Conservation (phyloP, 345 rosid genomes). For the Ceriops tagal region DNA sequence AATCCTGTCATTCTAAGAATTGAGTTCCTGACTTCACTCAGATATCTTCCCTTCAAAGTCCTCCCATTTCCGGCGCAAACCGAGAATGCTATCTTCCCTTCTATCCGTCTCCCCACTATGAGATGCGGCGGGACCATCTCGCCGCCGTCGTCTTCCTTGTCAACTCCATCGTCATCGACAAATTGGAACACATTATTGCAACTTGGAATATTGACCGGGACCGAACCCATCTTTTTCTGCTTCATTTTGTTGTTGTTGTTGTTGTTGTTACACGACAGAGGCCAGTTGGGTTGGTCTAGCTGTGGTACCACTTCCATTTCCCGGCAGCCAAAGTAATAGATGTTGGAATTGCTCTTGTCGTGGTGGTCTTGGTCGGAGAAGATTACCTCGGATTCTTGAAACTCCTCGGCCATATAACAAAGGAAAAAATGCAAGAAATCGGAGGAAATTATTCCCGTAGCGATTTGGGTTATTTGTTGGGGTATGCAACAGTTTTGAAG, state of each 20-base stretch:
- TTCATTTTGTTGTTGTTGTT: conserved; percentile 19
- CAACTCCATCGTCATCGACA: conserved; percentile 13
- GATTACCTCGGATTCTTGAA: conserved; percentile 50
- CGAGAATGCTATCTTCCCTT: conserved; percentile 70
- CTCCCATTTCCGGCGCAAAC: conserved; percentile 77
- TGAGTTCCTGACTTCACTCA: conserved; percentile 72
- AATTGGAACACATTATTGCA: too few species aligned
- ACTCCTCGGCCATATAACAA: conserved; percentile 47
- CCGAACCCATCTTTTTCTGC: conserved; percentile 14
- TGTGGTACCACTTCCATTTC: background rate
- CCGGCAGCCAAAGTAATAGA: background rate
- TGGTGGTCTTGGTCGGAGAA: conserved; percentile 30
- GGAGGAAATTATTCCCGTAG: background rate
- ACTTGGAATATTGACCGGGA: conserved; percentile 25
- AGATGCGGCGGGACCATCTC: conserved; percentile 55
- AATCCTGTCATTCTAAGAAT: conserved; percentile 85
- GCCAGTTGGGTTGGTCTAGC: background rate
- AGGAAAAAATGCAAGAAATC: background rate
- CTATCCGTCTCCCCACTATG: conserved; percentile 45
- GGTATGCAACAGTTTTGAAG: background rate
- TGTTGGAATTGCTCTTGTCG: background rate
- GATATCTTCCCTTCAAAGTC: conserved; percentile 73
- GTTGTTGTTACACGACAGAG: background rate
- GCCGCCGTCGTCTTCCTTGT: conserved; percentile 30
- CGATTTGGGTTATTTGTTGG: background rate